Evolutionary conservation across 2,329 filamentous ascomycete species (phyloP).

Genomic region (Onygena corvina): DNA sequence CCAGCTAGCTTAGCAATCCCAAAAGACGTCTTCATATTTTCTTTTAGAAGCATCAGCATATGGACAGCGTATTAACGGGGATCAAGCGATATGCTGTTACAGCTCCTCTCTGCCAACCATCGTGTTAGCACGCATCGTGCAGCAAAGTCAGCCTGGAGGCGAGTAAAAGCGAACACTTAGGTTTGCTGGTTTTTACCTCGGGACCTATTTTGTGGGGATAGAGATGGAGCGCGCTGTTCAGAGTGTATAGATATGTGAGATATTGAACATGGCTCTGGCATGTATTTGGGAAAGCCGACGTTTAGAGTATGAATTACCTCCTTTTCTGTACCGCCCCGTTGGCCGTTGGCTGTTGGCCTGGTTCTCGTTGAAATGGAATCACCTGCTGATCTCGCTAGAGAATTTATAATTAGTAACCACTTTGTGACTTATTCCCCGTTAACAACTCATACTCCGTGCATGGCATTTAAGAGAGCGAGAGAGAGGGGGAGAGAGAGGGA

Average conservation of each 20-base stretch:
- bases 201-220: not conserved
- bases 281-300: too few relatives aligned
- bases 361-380: not conserved
- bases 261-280: too few relatives aligned
- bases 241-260: too few relatives aligned
- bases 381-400: not conserved
- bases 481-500: not conserved
- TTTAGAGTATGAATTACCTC: not conserved
- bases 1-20: not conserved
- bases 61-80: not conserved
- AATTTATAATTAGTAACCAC: not conserved
- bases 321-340: constrained; percentile 1
- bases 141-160: not conserved
- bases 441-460: not conserved
- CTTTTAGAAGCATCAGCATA: not conserved
- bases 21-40: constrained; percentile 1
- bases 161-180: constrained; percentile 1
- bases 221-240: too few relatives aligned
- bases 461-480: not conserved
- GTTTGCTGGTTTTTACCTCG: constrained; percentile 6
- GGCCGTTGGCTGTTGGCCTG: not conserved
- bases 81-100: constrained; percentile 1
- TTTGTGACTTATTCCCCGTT: not conserved
- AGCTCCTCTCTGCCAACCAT: not conserved
- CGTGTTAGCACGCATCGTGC: not conserved